A percentile compares a stretch with the other conserved stretches of the same genome.
phyloP scores from a whole-genome alignment of 805 yeast species.

The Wickerhamiella bombiphila region DNA sequence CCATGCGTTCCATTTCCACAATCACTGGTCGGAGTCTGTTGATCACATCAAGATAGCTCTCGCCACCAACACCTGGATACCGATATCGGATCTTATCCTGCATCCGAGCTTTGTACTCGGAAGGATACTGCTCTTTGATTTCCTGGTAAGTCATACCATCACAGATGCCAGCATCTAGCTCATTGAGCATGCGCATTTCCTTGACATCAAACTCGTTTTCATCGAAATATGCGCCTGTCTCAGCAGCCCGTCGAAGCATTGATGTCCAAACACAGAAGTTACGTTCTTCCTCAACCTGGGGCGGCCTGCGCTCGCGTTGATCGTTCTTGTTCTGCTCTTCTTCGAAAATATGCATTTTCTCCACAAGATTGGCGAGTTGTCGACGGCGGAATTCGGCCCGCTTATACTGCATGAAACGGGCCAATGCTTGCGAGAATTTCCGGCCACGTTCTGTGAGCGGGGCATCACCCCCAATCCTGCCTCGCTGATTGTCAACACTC shows the following conservation, averaged over 20 bases:
- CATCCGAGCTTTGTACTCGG: conserved; percentile 64
- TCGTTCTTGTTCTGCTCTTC: conserved; percentile 26
- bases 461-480: conserved; percentile 88
- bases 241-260: conserved; percentile 63
- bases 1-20: conserved; percentile 82
- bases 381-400: conserved; percentile 49
- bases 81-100: conserved; percentile 70
- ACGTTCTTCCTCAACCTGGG: conserved; percentile 39
- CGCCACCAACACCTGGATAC: conserved; percentile 97
- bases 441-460: conserved; percentile 63
- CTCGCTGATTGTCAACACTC: conserved; percentile 66
- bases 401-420: conserved; percentile 59
- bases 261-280: conserved; percentile 87
- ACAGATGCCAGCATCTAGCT: conserved; percentile 80
- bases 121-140: conserved; percentile 55
- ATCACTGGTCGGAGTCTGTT: conserved; percentile 79
- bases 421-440: conserved; percentile 56
- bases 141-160: conserved; percentile 90
- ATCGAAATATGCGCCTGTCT: conserved; percentile 63
- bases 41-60: conserved; percentile 84
- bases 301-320: no score
- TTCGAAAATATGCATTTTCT: conserved; percentile 29
- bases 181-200: conserved; percentile 87
- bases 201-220: conserved; percentile 63
- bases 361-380: conserved; percentile 42